Evolutionary conservation across 805 yeast species (phyloP).

Genomic region (Yarrowia deformans): DNA sequence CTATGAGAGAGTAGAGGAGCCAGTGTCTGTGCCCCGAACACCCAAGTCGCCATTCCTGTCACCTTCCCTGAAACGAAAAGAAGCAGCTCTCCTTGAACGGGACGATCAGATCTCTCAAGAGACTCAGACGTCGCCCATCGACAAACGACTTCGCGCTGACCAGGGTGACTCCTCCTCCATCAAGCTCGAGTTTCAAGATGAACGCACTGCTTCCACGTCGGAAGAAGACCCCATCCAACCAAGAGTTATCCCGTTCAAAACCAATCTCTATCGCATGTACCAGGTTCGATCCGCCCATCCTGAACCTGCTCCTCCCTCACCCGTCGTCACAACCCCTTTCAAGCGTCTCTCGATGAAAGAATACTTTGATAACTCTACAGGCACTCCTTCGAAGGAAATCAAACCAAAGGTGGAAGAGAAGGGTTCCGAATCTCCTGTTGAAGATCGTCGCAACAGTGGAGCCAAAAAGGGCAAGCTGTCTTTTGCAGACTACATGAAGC

Average conservation of each 20-base stretch:
- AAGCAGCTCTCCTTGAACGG: background rate
- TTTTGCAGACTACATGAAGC: slow-evolving; percentile 38
- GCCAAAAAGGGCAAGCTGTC: slow-evolving; percentile 35
- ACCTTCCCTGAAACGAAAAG: slow-evolving; percentile 24
- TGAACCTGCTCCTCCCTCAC: slow-evolving; percentile 14
- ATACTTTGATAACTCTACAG: slow-evolving; percentile 19
- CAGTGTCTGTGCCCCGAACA: slow-evolving; percentile 13
- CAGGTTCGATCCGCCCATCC: slow-evolving; percentile 7
- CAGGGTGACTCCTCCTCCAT: background rate
- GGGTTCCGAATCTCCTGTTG: slow-evolving; percentile 12
- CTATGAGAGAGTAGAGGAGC: slow-evolving; percentile 19
- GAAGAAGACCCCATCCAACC: slow-evolving; percentile 21
- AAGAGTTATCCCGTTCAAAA: slow-evolving; percentile 25
- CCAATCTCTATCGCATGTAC: slow-evolving; percentile 17
- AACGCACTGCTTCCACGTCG: background rate
- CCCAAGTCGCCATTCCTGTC: slow-evolving; percentile 30
- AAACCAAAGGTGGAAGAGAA: slow-evolving; percentile 25
- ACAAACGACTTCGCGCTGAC: slow-evolving; percentile 9
- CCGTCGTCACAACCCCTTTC: slow-evolving; percentile 9
- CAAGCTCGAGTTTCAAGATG: slow-evolving; percentile 5
- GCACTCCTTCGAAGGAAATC: slow-evolving; percentile 20
- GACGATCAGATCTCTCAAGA: slow-evolving; percentile 18
- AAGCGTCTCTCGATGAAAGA: slow-evolving; percentile 29
- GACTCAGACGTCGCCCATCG: slow-evolving; percentile 23
- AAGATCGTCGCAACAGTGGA: slow-evolving; percentile 20